Evolutionary conservation across 139 green algal species (phyloP), one percentile per base, ranked within the genome.

Genomic region (Micractinium conductrix): DNA sequence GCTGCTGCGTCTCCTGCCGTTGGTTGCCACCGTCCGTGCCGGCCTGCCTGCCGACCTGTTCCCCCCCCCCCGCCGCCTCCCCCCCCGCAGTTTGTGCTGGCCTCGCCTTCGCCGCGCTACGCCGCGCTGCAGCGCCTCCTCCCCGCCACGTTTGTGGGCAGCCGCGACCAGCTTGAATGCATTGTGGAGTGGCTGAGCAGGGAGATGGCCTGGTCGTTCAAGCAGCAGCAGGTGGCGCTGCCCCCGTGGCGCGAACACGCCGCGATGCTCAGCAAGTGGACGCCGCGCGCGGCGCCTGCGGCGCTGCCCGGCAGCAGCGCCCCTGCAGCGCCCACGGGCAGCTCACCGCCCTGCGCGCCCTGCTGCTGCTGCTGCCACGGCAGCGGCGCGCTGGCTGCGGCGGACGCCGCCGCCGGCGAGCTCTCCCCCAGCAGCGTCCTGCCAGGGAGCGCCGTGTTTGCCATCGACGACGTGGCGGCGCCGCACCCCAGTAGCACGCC

Each of bases 141-240:
- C 44, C 73, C 73, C 73, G 44, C 42, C 30, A 33, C 48, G 0
- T 79, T 79, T 79, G 73, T 79, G 44, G 73, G 73, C 44, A 43
- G 44, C 45, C 21, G 21, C n/a, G 44, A 79, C 16, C 73, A 79
- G 73, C 73, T 80, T 33, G 42, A 69, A 35, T 22, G 40, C 14
- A 33, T 80, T 33, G 74, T 80, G 74, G 74, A 68, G 48, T 80
- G 74, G 74, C 48, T 80, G 33, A 50, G 48, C 48, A 43, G 74
- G n/a, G 73, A 79, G 45, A 79, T 79, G 73, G 43, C 63, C 38
- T 38, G 35, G 44, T 44, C 28, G 4, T 79, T 79, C 73, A 48
- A 63, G 45, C 43, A 79, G 73, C n/a, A n/a, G 28, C n/a, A 45
- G 28, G 48, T 63, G 74, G n/a, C 74, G 45, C 74, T 80, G 74